phyloP scores from a whole-genome alignment of 192 early-diverging fungal genomes.

The Coemansia sp. region DNA sequence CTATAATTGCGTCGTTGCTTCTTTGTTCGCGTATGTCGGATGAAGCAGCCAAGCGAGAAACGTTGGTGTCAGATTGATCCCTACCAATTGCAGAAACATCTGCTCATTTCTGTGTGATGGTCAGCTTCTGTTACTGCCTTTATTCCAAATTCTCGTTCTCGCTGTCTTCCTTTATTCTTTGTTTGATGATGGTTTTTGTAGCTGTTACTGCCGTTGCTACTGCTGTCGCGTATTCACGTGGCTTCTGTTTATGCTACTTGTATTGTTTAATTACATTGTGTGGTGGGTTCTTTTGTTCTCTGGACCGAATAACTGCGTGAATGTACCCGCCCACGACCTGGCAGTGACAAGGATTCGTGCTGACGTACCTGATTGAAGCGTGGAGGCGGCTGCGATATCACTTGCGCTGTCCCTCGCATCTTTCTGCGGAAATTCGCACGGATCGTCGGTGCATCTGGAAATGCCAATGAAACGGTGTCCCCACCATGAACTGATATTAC shows the following conservation, averaged over 20 bases:
- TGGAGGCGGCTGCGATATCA: background rate
- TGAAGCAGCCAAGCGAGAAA: background rate
- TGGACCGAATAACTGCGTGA: conserved; percentile 1
- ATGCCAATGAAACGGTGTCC: conserved; percentile 30
- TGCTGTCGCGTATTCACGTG: background rate
- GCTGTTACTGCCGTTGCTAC: background rate
- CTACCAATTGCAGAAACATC: background rate
- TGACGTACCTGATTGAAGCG: background rate
- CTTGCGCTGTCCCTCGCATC: background rate
- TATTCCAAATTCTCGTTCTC: background rate
- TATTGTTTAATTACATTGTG: background rate
- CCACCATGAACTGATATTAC: conserved; percentile 21
- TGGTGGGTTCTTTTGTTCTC: background rate
- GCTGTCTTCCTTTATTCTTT: background rate
- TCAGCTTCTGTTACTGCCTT: conserved; percentile 1
- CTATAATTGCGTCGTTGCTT: background rate
- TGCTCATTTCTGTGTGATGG: background rate
- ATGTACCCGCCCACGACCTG: background rate
- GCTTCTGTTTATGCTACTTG: background rate
- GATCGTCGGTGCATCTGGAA: conserved; percentile 2
- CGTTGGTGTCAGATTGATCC: background rate
- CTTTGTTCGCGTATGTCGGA: background rate
- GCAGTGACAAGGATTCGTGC: background rate
- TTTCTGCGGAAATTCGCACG: background rate
- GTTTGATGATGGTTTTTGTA: conserved; percentile 1